phyloP scores from a whole-genome alignment of 805 yeast genomes.

The Groenewaldozyma tartarivorans region DNA sequence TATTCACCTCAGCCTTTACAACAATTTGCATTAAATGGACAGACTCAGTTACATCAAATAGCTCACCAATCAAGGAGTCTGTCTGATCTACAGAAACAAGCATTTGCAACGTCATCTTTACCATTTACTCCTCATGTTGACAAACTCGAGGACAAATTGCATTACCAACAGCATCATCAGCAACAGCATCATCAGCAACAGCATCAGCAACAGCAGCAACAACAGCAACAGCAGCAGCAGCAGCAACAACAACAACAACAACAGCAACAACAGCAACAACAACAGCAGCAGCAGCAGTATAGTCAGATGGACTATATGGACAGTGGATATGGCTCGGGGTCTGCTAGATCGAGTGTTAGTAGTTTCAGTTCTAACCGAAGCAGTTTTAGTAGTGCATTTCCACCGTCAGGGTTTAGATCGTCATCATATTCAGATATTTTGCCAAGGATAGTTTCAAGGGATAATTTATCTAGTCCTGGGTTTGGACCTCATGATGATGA shows the following conservation, averaged over 20 bases:
- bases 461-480: too few relatives aligned
- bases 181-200: slow-evolving; percentile 11
- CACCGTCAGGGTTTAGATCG: neutral
- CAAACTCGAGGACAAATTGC: too few relatives aligned
- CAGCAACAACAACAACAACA: slow-evolving; percentile 6
- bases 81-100: too few relatives aligned
- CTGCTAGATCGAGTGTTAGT: neutral
- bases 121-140: too few relatives aligned
- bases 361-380: neutral
- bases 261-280: slow-evolving; percentile 8
- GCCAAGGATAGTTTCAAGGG: neutral
- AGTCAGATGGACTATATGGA: neutral
- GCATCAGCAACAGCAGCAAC: slow-evolving; percentile 9
- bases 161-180: neutral
- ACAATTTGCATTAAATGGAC: too few relatives aligned
- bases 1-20: too few relatives aligned
- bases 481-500: too few relatives aligned
- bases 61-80: too few relatives aligned
- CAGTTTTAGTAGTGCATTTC: neutral
- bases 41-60: too few relatives aligned
- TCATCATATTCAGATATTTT: neutral
- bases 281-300: slow-evolving; percentile 4
- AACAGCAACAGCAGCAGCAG: slow-evolving; percentile 8
- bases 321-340: neutral
- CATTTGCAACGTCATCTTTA: too few relatives aligned